Evolutionary conservation across 257 asterid species (phyloP), one percentile per base, ranked within the genome.

Genomic region (Solanum boliviense): DNA sequence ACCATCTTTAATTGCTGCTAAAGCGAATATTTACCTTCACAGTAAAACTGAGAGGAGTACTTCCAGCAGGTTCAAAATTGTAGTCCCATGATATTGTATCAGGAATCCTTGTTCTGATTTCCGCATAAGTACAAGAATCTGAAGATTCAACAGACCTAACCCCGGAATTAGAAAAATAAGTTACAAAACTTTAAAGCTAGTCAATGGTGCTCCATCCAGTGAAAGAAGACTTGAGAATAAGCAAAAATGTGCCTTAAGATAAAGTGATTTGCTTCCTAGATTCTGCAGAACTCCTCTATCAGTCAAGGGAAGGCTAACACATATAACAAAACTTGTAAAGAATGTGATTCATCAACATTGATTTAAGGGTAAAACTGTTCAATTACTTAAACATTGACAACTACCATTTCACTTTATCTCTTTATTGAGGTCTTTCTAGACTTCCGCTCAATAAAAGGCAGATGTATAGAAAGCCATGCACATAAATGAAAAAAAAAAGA

Each of bases 41-140:
- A 15, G 99, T 97, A 86, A 97, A 97, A 91, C 95, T 95, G 88
- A 94, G 90, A 86, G 99, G 96, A 89, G 91, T 94, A 90, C 91
- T 95, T 94, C 98, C 99, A 88, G 98, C 96, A 90, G 98, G 94
- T 90, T 96, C 99, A 90, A 97, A 97, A 94, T 96, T 96, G 91
- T 94, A 95, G 92, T 96, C 99, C 99, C 99, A 96, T 72, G 98
- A 94, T 87, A 95, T 92, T n/a, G 99, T 95, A 89, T 96, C 99
- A 15, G 99, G 98, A 65, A 95, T 95, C 95, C 98, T 91, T 85
- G 99, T 97, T 89, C 98, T 94, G 62, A 97, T 91, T 92, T 96
- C 99, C 48, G 98, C 99, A 88, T 95, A 96, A 83, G 95, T 94
- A 93, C 98, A 94, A 88, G 98, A 91, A 71, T 93, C 92, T 65